phyloP scores from a whole-genome alignment of 2,329 filamentous ascomycete genomes.

The Sporothrix curviconia region DNA sequence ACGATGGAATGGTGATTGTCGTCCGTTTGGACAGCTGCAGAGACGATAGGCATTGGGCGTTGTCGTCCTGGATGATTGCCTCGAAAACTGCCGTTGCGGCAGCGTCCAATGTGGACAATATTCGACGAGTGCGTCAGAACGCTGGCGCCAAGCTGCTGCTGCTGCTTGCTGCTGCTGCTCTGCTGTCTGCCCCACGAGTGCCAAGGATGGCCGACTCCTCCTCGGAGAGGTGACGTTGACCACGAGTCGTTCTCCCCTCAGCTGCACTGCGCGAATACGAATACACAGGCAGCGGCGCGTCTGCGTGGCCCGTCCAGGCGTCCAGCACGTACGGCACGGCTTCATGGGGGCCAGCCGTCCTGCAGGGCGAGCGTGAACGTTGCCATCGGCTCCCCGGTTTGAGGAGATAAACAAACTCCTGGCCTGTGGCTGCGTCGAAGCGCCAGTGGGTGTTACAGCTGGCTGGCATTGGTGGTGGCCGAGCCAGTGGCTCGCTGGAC shows the following conservation, averaged over 20 bases:
- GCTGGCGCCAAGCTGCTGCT: not conserved
- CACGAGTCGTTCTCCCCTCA: not conserved
- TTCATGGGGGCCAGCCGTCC: too few species aligned
- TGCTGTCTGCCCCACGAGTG: not conserved
- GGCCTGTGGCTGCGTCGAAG: slow-evolving; percentile 20
- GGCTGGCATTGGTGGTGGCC: slow-evolving; percentile 22
- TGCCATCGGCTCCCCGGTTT: slow-evolving; percentile 21
- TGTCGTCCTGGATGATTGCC: not conserved
- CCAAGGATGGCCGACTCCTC: slow-evolving; percentile 15
- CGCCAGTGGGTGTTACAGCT: slow-evolving; percentile 32
- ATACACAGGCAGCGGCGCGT: slow-evolving; percentile 24
- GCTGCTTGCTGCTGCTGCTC: too few species aligned
- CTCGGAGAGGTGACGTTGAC: slow-evolving; percentile 7
- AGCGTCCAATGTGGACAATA: not conserved
- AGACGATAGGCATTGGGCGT: slow-evolving; percentile 8
- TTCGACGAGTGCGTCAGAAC: slow-evolving; percentile 11
- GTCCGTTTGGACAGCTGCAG: slow-evolving; percentile 10
- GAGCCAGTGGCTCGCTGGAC: slow-evolving; percentile 20
- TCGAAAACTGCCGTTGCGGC: not conserved
- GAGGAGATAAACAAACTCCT: slow-evolving; percentile 35
- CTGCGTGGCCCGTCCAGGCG: slow-evolving; percentile 36
- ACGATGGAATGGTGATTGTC: not conserved
- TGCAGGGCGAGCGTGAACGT: slow-evolving; percentile 18
- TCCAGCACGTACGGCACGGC: slow-evolving; percentile 25
- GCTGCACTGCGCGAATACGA: not conserved